phyloP scores from a whole-genome alignment of 192 early-diverging fungal genomes.

The Backusella australiensis region DNA sequence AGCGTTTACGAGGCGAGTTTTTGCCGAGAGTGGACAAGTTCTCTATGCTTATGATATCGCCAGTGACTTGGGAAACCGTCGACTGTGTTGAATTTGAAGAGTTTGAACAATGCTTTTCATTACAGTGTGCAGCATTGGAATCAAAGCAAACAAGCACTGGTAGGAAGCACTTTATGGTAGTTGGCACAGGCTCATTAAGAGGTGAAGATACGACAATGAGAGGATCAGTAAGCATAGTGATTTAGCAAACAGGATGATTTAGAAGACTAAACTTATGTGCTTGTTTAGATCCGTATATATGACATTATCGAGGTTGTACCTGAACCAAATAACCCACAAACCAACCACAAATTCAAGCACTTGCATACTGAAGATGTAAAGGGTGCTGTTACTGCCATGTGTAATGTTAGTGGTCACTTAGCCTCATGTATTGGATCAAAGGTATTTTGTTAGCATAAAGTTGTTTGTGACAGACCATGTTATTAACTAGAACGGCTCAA shows the following conservation, averaged over 20 bases:
- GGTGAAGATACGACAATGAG: slow-evolving; percentile 91
- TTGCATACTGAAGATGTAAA: slow-evolving; percentile 82
- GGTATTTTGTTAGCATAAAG: slow-evolving; percentile 36
- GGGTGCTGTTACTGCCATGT: slow-evolving; percentile 83
- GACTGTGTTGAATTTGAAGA: slow-evolving; percentile 73
- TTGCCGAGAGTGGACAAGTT: slow-evolving; percentile 62
- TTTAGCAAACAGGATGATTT: neutral
- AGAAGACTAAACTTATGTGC: neutral
- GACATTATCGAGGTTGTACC: slow-evolving; percentile 98
- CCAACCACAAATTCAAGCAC: slow-evolving; percentile 88
- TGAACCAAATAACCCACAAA: slow-evolving; percentile 89
- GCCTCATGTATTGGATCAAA: slow-evolving; percentile 86
- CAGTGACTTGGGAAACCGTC: slow-evolving; percentile 93
- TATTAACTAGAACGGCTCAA: slow-evolving; percentile 11
- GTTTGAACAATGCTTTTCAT: slow-evolving; percentile 79
- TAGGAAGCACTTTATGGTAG: slow-evolving; percentile 79
- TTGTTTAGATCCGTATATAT: slow-evolving; percentile 74
- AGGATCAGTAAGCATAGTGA: slow-evolving; percentile 62
- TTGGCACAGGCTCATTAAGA: slow-evolving; percentile 83
- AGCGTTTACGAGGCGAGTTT: slow-evolving; percentile 40
- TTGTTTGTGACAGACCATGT: neutral
- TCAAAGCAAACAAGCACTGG: slow-evolving; percentile 84
- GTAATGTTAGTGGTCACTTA: slow-evolving; percentile 82
- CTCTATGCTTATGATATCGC: slow-evolving; percentile 85
- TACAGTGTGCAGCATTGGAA: slow-evolving; percentile 79